These are phyloP conservation scores for Pythium periplocum DNA, from an alignment of 352 stramenopile genomes.

Conservation along the genomic window DNA sequence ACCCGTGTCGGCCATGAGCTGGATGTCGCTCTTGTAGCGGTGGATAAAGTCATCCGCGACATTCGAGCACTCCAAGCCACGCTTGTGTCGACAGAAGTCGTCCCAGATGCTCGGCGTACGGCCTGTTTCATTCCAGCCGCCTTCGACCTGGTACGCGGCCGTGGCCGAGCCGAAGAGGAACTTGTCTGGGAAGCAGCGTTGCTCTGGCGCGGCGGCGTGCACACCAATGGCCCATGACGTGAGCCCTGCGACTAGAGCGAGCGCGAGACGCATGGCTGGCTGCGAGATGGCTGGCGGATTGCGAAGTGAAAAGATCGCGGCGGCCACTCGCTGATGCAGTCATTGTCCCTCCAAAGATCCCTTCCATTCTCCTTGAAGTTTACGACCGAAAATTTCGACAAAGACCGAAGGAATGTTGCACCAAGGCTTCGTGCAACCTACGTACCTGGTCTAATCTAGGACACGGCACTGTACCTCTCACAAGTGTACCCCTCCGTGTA, in stretches of 20 bases:
- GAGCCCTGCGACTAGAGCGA: background rate
- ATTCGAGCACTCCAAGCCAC: conserved; percentile 80
- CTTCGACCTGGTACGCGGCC: conserved; percentile 93
- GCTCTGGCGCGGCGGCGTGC: background rate
- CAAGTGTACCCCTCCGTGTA: no score
- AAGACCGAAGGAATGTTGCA: conserved; percentile 1
- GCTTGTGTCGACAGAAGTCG: conserved; percentile 74
- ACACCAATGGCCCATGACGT: no score
- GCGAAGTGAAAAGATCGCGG: background rate
- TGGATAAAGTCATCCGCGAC: conserved; percentile 94
- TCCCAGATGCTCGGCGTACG: conserved; percentile 91
- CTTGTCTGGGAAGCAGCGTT: conserved; percentile 50
- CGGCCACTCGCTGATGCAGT: no score
- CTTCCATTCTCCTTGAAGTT: no score
- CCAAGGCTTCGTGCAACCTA: background rate
- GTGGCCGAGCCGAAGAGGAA: conserved; percentile 90
- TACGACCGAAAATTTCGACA: conserved; percentile 6
- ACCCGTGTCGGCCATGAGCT: conserved; percentile 89
- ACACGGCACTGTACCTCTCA: no score
- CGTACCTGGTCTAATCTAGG: background rate
- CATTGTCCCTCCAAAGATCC: no score
- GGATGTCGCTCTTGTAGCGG: conserved; percentile 87
- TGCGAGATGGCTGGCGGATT: background rate
- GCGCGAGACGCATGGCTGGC: conserved; percentile 1
- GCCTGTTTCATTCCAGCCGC: conserved; percentile 74